Conservation (phyloP, 352 stramenopile genomes). For the Sclerospora graminicola region DNA sequence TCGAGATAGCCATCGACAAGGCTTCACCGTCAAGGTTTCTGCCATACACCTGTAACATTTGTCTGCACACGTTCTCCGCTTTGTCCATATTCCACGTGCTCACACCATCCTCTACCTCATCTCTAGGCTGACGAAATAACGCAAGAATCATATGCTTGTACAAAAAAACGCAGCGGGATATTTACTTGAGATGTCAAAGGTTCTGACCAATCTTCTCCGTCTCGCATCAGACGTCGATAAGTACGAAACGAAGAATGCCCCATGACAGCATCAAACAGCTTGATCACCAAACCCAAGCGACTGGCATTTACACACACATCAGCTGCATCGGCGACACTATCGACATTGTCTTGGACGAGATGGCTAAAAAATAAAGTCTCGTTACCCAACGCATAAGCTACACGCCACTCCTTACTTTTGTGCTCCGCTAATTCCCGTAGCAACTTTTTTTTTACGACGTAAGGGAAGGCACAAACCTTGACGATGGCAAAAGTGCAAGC, state of each 20-base stretch:
- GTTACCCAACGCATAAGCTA: conserved; percentile 58
- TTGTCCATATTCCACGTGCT: conserved; percentile 30
- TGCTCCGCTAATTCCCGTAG: conserved; percentile 26
- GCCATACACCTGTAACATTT: conserved; percentile 55
- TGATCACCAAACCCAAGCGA: conserved; percentile 38
- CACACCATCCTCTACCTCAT: conserved; percentile 1
- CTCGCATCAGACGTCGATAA: conserved; percentile 14
- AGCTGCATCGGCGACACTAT: conserved; percentile 57
- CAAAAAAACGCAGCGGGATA: conserved; percentile 50
- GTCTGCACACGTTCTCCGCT: conserved; percentile 44
- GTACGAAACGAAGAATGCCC: conserved; percentile 32
- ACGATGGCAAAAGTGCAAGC: conserved; percentile 39
- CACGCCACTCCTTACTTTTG: conserved; percentile 48
- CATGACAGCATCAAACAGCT: conserved; percentile 44
- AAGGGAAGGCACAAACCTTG: conserved; percentile 46
- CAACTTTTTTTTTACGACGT: conserved; percentile 51
- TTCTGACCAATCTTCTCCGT: conserved; percentile 1
- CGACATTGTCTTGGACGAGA: conserved; percentile 49
- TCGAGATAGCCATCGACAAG: conserved; percentile 70
- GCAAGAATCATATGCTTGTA: conserved; percentile 55
- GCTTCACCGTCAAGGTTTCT: conserved; percentile 48
- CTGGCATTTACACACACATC: conserved; percentile 47
- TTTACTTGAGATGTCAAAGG: conserved; percentile 7
- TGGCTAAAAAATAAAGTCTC: conserved; percentile 67
- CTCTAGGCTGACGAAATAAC: conserved; percentile 33